Conservation (phyloP, 2,329 filamentous ascomycete genomes). For the Boeremia lycopersici region DNA sequence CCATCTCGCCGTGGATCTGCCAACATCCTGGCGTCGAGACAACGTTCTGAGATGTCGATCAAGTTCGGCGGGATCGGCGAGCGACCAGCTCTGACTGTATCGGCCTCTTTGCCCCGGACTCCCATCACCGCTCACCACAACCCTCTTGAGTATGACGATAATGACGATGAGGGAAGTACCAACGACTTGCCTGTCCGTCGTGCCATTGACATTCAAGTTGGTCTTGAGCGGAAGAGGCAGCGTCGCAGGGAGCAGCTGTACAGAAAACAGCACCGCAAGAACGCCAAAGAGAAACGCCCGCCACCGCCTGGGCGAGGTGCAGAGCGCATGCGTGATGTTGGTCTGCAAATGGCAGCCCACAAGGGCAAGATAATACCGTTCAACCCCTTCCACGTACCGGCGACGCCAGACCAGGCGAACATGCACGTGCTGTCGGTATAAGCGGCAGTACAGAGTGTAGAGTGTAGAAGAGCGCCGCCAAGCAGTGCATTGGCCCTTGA, state of each 20-base stretch:
- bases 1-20: constrained; percentile 59
- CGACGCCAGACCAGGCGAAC: constrained; percentile 38
- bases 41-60: constrained; percentile 47
- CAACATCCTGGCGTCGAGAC: constrained; percentile 35
- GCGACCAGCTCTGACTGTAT: constrained; percentile 73
- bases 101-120: constrained; percentile 84
- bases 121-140: constrained; percentile 56
- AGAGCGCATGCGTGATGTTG: constrained; percentile 91
- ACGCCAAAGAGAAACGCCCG: constrained; percentile 72
- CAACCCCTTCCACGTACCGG: constrained; percentile 34
- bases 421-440: constrained; percentile 55
- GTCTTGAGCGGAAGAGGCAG: constrained; percentile 91
- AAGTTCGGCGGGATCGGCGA: constrained; percentile 62
- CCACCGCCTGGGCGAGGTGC: constrained; percentile 80
- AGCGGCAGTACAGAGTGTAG: constrained; percentile 22
- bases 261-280: constrained; percentile 86
- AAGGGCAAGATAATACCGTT: constrained; percentile 52
- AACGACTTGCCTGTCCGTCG: constrained; percentile 73
- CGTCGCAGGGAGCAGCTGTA: constrained; percentile 91
- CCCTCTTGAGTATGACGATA: constrained; percentile 48
- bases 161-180: constrained; percentile 46
- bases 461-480: constrained; percentile 49
- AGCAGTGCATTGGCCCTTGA: constrained; percentile 38
- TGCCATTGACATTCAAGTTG: constrained; percentile 93
- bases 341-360: constrained; percentile 80